Base-by-base conservation (phyloP, 2,329 filamentous ascomycete species). In the Hypoxylon sp. region DNA sequence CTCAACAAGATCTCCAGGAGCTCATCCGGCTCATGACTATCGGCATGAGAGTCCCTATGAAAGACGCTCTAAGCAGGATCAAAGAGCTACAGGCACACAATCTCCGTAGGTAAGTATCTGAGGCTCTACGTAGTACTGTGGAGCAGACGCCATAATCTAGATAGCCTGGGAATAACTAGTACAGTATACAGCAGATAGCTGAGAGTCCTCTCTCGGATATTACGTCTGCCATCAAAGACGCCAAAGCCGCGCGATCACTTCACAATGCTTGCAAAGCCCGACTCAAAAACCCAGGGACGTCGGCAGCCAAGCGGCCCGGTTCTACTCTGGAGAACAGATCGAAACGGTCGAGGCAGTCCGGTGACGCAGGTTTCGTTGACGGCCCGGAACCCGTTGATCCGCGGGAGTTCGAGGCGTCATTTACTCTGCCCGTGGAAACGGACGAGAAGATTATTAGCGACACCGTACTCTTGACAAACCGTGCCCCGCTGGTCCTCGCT, bases 401-500 rank as follows among this genome's bases (percentile, higher is more conserved):
- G 0, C 83, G 84, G 12, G 85, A 90, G 51, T 79, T 90, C 0
- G 91, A 93, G 75, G 80, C 80, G 5, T 87, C 88, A 0, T 80
- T 93, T 4, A 80, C 79, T 6, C 78, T 93, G 1, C 89, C 90
- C 0, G 76, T 87, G 1, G 80, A 80, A 6, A 79, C 80, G 26
- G 83, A 89, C 48, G 89, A 91, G 70, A 83, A 86, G 1, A 78
- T 83, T 6, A 86, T 97, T 3, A 80, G 82, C 12, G 77, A 79
- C 1, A 86, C 86, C 0, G 80, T 82, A 0, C 71, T 97, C 1
- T 80, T 89, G 65, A 96, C 92, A 0, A 96, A 97, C 73, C 84
- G 93, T 38, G 93, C 93, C 1, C 93, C 93, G 0, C 80, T 97
- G 1, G 88, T 97, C 1, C 83, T 97, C 4, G 93, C 93, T 0